These are phyloP conservation scores for Wickerhamomyces mucosus DNA, from an alignment of 805 yeast species.

Conservation along the genomic window DNA sequence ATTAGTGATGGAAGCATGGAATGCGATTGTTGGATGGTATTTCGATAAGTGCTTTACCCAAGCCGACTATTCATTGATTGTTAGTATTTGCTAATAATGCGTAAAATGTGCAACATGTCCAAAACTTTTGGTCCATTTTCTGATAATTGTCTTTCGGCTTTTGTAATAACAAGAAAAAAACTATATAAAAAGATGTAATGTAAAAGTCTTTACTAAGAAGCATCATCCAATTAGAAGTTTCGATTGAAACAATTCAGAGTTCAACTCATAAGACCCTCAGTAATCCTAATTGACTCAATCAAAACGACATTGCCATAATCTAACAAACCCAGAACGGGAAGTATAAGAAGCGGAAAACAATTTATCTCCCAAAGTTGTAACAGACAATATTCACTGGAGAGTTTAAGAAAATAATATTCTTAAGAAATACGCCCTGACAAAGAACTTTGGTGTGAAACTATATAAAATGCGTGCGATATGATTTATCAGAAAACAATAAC, in stretches of 20 bases:
- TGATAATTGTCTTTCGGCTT: no score
- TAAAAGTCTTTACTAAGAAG: conserved; percentile 88
- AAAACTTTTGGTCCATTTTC: background rate
- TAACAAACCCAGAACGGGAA: conserved; percentile 39
- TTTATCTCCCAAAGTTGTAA: conserved; percentile 95
- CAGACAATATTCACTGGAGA: conserved; percentile 71
- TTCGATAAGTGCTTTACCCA: conserved; percentile 96
- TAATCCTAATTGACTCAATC: conserved; percentile 18
- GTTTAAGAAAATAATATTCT: no score
- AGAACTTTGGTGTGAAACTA: conserved; percentile 56
- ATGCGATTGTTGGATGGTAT: conserved; percentile 89
- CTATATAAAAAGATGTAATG: conserved; percentile 29
- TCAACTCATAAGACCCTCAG: conserved; percentile 69
- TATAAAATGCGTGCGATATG: no score
- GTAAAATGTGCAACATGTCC: background rate
- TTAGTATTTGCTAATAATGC: conserved; percentile 10
- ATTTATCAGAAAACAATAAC: no score
- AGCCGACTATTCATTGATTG: conserved; percentile 63
- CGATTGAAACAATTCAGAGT: no score
- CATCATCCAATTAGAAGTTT: conserved; percentile 22
- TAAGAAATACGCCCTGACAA: conserved; percentile 69
- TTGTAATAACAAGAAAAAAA: conserved; percentile 6
- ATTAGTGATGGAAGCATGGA: conserved; percentile 95
- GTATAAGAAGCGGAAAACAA: conserved; percentile 41
- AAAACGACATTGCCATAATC: conserved; percentile 23